Conservation (phyloP, 768 basidiomycete genomes). For the Boletus barrowsii region DNA sequence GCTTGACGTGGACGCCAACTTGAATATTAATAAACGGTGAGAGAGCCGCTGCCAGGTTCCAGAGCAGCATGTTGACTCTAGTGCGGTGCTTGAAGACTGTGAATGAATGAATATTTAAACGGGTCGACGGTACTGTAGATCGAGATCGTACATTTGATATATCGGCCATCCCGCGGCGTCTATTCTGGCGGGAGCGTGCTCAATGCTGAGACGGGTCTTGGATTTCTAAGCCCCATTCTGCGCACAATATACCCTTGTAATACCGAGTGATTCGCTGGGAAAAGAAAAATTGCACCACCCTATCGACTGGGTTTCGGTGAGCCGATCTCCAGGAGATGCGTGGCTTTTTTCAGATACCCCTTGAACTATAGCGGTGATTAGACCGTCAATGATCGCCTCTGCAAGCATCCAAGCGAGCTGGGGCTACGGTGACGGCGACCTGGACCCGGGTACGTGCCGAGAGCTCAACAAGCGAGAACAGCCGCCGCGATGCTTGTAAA, state of each 20-base stretch:
- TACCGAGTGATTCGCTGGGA: slow-evolving; percentile 2
- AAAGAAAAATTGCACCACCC: slow-evolving; percentile 11
- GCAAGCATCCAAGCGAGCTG: too few relatives aligned
- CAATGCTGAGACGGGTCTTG: background rate
- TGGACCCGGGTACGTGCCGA: too few relatives aligned
- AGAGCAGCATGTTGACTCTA: background rate
- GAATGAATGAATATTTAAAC: background rate
- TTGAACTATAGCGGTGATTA: too few relatives aligned
- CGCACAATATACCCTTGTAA: background rate
- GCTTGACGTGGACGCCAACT: too few relatives aligned
- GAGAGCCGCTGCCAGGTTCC: too few relatives aligned
- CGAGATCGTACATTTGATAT: background rate
- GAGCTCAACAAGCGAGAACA: too few relatives aligned
- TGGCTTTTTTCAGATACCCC: too few relatives aligned
- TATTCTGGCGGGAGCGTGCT: background rate
- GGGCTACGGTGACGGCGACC: too few relatives aligned
- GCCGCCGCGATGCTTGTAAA: too few relatives aligned
- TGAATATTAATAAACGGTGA: too few relatives aligned
- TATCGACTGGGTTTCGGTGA: background rate
- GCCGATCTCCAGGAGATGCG: too few relatives aligned
- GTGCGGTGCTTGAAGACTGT: background rate
- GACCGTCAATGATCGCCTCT: slow-evolving; percentile 2
- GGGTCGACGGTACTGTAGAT: background rate
- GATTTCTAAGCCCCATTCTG: background rate
- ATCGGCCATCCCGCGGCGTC: background rate